Evolutionary conservation across 169 alveolate species (phyloP).

Genomic region (Plasmodium inui): DNA sequence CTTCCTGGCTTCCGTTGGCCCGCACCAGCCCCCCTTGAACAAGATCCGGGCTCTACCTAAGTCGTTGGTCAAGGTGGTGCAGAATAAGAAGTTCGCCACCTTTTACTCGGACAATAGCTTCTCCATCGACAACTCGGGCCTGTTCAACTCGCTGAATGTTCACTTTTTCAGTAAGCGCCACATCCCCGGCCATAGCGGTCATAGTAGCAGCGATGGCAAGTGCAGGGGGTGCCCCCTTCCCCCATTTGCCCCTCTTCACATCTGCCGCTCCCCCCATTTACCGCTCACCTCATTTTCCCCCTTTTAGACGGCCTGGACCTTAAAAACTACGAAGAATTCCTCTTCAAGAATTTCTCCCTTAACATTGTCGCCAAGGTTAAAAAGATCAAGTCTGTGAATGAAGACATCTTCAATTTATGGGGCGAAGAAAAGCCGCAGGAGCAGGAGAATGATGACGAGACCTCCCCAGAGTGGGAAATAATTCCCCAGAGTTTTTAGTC

Average conservation of each 20-base stretch:
- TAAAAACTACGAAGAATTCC: slow-evolving; percentile 42
- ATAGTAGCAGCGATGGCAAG: neutral
- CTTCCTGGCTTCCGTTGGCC: slow-evolving; percentile 49
- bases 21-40: slow-evolving; percentile 66
- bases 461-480: slow-evolving; percentile 70
- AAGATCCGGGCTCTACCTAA: slow-evolving; percentile 75
- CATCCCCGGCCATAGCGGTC: neutral
- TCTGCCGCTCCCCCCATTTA: neutral
- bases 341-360: slow-evolving; percentile 46
- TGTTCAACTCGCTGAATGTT: slow-evolving; percentile 21
- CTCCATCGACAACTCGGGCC: slow-evolving; percentile 61
- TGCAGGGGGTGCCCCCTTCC: neutral
- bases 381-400: slow-evolving; percentile 71
- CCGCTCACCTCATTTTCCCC: neutral
- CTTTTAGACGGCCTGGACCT: slow-evolving; percentile 44
- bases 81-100: slow-evolving; percentile 17
- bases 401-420: slow-evolving; percentile 74
- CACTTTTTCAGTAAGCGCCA: slow-evolving; percentile 40
- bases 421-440: slow-evolving; percentile 37
- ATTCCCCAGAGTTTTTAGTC: slow-evolving; percentile 39
- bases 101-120: slow-evolving; percentile 64
- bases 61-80: slow-evolving; percentile 24
- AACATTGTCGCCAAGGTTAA: slow-evolving; percentile 27
- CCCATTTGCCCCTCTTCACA: neutral
- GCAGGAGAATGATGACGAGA: slow-evolving; percentile 41